phyloP scores from a whole-genome alignment of 179 eudicot genomes.

The Camellia oleifera region DNA sequence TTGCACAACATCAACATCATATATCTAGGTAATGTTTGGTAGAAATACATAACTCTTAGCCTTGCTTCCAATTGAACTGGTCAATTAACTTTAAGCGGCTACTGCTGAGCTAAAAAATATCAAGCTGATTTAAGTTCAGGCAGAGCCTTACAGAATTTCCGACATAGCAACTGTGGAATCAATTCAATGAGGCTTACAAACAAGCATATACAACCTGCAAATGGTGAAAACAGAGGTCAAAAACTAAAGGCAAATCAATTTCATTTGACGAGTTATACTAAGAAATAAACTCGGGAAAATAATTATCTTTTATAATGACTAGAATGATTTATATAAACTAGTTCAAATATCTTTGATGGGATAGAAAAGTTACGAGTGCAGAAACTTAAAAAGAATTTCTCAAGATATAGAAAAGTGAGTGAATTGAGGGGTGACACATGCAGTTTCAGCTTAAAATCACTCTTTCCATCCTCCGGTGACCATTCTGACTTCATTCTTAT shows the following conservation, averaged over 20 bases:
- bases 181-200: neutral
- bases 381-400: neutral
- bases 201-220: conserved; percentile 14
- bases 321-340: neutral
- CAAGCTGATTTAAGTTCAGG: neutral
- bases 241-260: neutral
- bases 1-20: too few relatives aligned
- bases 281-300: neutral
- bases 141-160: neutral
- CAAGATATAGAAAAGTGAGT: neutral
- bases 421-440: neutral
- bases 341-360: too few relatives aligned
- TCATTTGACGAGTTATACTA: neutral
- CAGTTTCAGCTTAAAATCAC: neutral
- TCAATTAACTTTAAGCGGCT: neutral
- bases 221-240: neutral
- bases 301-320: neutral
- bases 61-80: neutral
- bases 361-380: too few relatives aligned
- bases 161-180: neutral
- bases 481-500: too few relatives aligned
- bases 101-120: neutral
- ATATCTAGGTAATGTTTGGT: neutral
- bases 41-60: neutral
- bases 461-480: too few relatives aligned